Percentiles rank a stretch among this genome's conserved stretches.
These are phyloP conservation scores for Saccharomycopsis sp. DNA, from an alignment of 805 yeast genomes.

Conservation along the genomic window DNA sequence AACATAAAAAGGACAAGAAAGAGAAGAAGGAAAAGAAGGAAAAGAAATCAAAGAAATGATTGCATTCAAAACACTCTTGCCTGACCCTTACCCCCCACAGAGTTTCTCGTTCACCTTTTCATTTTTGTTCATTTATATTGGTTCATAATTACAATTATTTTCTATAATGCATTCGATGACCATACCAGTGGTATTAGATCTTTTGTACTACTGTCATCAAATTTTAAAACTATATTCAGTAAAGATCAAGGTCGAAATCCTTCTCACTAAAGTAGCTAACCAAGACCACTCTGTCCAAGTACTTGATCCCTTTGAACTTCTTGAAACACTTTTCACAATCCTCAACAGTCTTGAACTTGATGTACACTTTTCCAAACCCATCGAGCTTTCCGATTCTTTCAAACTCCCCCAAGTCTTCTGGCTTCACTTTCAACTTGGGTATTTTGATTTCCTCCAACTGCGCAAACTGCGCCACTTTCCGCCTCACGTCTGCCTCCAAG, in stretches of 20 bases:
- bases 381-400: conserved; percentile 26
- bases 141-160: too few relatives aligned
- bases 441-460: conserved; percentile 44
- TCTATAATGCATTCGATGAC: too few relatives aligned
- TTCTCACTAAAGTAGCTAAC: conserved; percentile 51
- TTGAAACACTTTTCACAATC: conserved; percentile 47
- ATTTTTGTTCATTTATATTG: conserved; percentile 6
- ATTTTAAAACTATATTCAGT: conserved; percentile 21
- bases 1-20: conserved; percentile 16
- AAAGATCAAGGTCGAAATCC: conserved; percentile 42
- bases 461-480: conserved; percentile 36
- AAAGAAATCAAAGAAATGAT: conserved; percentile 7
- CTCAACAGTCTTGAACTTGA: conserved; percentile 47
- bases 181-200: too few relatives aligned
- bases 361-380: conserved; percentile 65
- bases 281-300: conserved; percentile 59
- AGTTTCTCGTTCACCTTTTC: not conserved
- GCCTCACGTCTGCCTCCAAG: conserved; percentile 41
- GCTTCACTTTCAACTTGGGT: conserved; percentile 41
- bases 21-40: conserved; percentile 10
- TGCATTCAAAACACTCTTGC: too few relatives aligned
- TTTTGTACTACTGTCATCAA: too few relatives aligned
- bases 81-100: too few relatives aligned
- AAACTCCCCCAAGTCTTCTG: conserved; percentile 36
- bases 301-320: conserved; percentile 54